Conservation (phyloP, 2,329 filamentous ascomycete genomes). For the Monosporascus ibericus region DNA sequence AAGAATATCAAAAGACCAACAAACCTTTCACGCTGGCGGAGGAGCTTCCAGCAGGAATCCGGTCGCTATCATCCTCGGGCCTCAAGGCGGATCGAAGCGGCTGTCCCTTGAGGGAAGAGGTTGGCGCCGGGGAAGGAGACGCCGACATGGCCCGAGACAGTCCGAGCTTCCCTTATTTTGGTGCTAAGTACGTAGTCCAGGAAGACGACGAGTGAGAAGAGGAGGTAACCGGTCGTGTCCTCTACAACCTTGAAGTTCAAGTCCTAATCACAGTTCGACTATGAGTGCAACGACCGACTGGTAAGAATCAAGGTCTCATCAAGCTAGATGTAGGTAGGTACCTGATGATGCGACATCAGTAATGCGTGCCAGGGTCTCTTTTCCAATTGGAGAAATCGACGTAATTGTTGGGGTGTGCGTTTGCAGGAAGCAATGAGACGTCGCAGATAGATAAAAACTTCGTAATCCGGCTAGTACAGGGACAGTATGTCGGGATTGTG, state of each 20-base stretch:
- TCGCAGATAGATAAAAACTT: not conserved
- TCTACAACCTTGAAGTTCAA: not conserved
- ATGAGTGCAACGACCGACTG: not conserved
- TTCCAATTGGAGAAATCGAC: not conserved
- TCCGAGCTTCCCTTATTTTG: no score
- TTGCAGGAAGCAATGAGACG: not conserved
- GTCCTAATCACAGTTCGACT: not conserved
- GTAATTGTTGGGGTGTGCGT: not conserved
- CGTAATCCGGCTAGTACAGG: not conserved
- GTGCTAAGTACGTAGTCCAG: no score
- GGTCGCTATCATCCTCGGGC: constrained; percentile 24
- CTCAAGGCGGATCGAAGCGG: constrained; percentile 26
- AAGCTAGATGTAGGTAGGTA: no score
- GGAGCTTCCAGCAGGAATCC: constrained; percentile 13
- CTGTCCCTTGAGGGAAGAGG: constrained; percentile 13
- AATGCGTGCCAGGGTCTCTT: not conserved
- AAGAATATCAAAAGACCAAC: constrained; percentile 9
- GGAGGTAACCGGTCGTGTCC: not conserved
- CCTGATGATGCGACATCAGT: not conserved
- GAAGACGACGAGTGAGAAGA: constrained; percentile 3
- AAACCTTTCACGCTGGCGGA: constrained; percentile 20
- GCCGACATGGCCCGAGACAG: constrained; percentile 13
- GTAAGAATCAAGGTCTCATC: not conserved
- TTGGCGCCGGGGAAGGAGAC: constrained; percentile 13
- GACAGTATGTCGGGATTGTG: not conserved